Conservation (phyloP, 176 grass and related monocot genomes). For the Carex cristatella region DNA sequence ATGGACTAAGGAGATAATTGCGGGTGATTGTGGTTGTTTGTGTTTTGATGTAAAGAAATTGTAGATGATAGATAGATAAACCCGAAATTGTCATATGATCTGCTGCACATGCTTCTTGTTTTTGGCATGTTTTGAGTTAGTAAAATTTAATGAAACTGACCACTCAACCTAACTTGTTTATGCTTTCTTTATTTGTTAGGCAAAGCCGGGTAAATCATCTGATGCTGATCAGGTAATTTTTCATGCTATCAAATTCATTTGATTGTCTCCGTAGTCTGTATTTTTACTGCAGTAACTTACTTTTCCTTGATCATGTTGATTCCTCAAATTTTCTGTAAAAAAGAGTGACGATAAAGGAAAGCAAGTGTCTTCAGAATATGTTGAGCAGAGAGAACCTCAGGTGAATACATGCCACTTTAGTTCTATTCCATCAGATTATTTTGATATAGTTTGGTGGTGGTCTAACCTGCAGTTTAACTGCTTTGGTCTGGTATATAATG, state of each 20-base stretch:
- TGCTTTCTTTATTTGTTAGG: background rate
- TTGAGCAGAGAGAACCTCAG: slow-evolving; percentile 31
- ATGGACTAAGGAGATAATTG: background rate
- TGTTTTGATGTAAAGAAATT: background rate
- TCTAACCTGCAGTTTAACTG: background rate
- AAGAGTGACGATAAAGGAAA: slow-evolving; percentile 34
- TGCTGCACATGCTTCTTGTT: background rate
- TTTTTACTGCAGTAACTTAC: background rate
- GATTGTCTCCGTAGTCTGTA: background rate
- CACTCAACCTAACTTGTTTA: background rate
- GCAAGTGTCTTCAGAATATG: slow-evolving; percentile 27
- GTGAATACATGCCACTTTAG: slow-evolving; percentile 24
- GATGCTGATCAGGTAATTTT: slow-evolving; percentile 19
- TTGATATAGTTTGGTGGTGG: background rate
- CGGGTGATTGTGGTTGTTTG: background rate
- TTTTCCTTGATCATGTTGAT: background rate
- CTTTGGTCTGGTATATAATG: background rate
- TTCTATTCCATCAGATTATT: background rate
- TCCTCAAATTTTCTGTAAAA: slow-evolving; percentile 26
- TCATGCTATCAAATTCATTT: background rate
- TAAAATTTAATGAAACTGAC: background rate
- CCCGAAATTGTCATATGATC: background rate
- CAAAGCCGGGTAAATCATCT: background rate
- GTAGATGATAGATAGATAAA: background rate
- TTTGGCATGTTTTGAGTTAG: background rate